Base-by-base conservation (phyloP, 179 eudicot species). In the Actinidia chinensis region DNA sequence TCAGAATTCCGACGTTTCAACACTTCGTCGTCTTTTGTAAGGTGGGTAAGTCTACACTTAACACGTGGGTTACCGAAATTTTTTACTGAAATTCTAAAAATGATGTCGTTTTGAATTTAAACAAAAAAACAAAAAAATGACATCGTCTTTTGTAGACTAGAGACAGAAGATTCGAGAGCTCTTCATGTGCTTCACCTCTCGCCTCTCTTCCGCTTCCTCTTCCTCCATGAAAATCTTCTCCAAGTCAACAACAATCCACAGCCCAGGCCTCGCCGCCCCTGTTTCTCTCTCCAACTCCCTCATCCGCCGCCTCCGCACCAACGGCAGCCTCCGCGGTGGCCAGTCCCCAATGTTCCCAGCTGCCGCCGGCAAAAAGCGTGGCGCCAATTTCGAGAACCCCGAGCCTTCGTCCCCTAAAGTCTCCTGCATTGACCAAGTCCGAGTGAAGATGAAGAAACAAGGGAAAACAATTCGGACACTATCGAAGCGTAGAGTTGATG, bases 381-480 rank as follows among this genome's bases (percentile, higher is more conserved):
- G 87, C 10, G 87, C n/a, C n/a, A n/a, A 77, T 0, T 89, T 90
- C 46, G 97, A 93, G 0, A 93, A 92, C 82, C 91, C 93, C 0
- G 97, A 93, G 78, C 98, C 98, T 1, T 92, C 98, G 66, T 93
- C 98, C 0, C 98, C 97, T 0, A 93, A 93, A 63, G 98, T 93
- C 15, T 92, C 98, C 8, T 92, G 97, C 76, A 93, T 93, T 73
- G 97, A 97, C 1, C 98, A 93, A 20, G 98, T 93, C 0, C 76
- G 95, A 6, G 95, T 93, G 0, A 93, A 92, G 82, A 88, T 92
- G 9, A 93, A 89, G 90, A 93, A 93, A 23, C 91, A 93, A 18
- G 92, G 88, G n/a, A 85, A 87, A 71, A 89, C 86, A 75, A 89
- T 84, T 79, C 83, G 91, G 74, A 76, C 84, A 44, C 77, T 87